Evolutionary conservation across 768 basidiomycete genomes (phyloP), one percentile per base, ranked within the genome.

Genomic region (Clitopilus hobsonii): DNA sequence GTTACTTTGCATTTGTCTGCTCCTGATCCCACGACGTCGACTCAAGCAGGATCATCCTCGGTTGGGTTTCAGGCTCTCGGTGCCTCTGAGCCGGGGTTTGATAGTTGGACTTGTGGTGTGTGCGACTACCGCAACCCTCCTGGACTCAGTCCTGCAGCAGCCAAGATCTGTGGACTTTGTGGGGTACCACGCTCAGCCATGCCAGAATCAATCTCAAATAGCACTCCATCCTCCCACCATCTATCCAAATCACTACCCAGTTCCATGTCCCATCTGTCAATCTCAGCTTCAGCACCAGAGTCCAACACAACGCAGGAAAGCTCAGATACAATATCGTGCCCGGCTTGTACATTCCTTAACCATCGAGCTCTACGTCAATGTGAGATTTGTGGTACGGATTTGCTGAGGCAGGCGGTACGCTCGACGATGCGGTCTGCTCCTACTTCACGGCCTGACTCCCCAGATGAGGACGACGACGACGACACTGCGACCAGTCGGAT

Each of bases 331-430:
- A 74, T 89, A 41, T 70, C 88, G 13, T 99, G 96, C 68, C 80
- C 86, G 1, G 85, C 85, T 1, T 99, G 97, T 66, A 98, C 96
- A 1, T 99, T 95, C 67, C 74, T 95, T 11, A 99, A 99, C 69
- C 86, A 90, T 57, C 83, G 84, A 0, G 86, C 82, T 1, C 74
- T 94, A 54, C 69, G 69, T 0, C 66, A 72, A 6, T 98, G 96
- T 71, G 96, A 98, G 68, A 88, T 98, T 2, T 98, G 96, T 65
- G 78, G 77, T 5, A 87, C 92, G 3, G 73, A 82, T 0, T 73
- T 98, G 8, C 85, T 84, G 50, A 65, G 58, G 49, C 32, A 65
- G 25, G 48, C 60, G 27, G 64, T 56, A 25, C 65, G 66, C 1
- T 16, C 18, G n/a, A 63, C 64, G 23, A 74, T 78, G 60, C 82